Conservation (phyloP, 2,329 filamentous ascomycete species). For the Aspergillus unguis region DNA sequence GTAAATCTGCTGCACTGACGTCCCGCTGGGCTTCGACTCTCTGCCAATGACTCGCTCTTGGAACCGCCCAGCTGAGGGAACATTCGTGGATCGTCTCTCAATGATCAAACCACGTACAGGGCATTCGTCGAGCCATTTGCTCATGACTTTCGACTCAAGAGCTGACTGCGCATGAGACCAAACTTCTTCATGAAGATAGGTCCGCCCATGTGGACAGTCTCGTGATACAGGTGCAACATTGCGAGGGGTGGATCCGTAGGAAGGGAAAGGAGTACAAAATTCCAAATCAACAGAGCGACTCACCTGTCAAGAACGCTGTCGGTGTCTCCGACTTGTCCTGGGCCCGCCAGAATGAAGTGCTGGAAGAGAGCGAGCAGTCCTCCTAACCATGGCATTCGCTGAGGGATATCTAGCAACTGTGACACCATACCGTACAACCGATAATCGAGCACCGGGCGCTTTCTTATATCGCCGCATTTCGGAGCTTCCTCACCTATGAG, state of each 20-base stretch:
- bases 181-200: conserved; percentile 7
- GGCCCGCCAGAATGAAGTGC: conserved; percentile 68
- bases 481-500: conserved; percentile 29
- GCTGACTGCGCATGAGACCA: conserved; percentile 6
- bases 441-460: conserved; percentile 70
- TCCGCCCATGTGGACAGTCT: conserved; percentile 4
- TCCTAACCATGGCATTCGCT: conserved; percentile 86
- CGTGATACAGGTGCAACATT: neutral
- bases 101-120: conserved; percentile 26
- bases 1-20: conserved; percentile 28
- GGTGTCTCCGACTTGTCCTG: conserved; percentile 69
- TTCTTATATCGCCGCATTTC: conserved; percentile 30
- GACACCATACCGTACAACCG: conserved; percentile 71
- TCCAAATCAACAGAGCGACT: conserved; percentile 43
- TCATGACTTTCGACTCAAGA: conserved; percentile 9
- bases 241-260: neutral
- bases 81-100: conserved; percentile 32
- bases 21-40: conserved; percentile 19
- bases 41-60: conserved; percentile 22
- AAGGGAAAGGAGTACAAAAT: conserved; percentile 9
- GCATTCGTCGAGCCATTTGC: conserved; percentile 29
- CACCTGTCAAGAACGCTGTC: conserved; percentile 88
- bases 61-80: conserved; percentile 13
- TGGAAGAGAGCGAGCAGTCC: conserved; percentile 73
- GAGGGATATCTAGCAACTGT: conserved; percentile 68